Evolutionary conservation across 768 basidiomycete species (phyloP), one percentile per base, ranked within the genome.

Genomic region (Serendipita sp.): DNA sequence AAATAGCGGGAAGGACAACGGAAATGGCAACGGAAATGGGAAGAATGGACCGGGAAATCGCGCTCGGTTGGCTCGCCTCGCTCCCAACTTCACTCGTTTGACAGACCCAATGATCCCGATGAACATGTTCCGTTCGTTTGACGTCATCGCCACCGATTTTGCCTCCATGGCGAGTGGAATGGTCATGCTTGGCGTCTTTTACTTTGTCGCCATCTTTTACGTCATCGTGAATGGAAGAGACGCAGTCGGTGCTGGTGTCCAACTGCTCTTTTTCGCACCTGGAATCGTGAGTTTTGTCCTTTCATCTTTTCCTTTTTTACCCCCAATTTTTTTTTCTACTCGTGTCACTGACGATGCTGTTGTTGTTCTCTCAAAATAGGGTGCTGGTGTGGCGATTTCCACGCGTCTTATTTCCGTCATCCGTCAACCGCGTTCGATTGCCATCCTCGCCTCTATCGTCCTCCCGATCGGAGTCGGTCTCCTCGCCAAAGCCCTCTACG

Each of bases 141-240:
- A 81, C 65, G 66, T 80, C 53, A 75, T 72, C 61, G 72, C 74
- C 3, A 71, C 71, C 42, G 72, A 72, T 64, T 75, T 71, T 62
- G 73, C 67, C 16, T 71, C 73, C n/a, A 75, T 78, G 61, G 72
- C 76, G 13, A 71, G 70, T 1, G 79, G 79, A 4, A 76, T 81
- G 68, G 73, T 81, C 63, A 75, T 76, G 73, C 61, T 69, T 60
- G 68, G 78, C 61, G 75, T 77, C 73, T 79, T 81, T 68, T 81
- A 81, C 67, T 81, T 81, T 65, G 72, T 81, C 48, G 73, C 79
- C 0, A 77, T 80, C 60, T 81, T 81, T 69, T 75, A 78, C 69
- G 75, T 74, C 22, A 67, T 69, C 43, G 56, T 64, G 5, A 69
- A 70, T 22, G 76, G 75, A 3, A 68, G 72, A 30, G 70, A 74